Base-by-base conservation (phyloP, 768 basidiomycete genomes). In the Termitomyces bulborhizus region DNA sequence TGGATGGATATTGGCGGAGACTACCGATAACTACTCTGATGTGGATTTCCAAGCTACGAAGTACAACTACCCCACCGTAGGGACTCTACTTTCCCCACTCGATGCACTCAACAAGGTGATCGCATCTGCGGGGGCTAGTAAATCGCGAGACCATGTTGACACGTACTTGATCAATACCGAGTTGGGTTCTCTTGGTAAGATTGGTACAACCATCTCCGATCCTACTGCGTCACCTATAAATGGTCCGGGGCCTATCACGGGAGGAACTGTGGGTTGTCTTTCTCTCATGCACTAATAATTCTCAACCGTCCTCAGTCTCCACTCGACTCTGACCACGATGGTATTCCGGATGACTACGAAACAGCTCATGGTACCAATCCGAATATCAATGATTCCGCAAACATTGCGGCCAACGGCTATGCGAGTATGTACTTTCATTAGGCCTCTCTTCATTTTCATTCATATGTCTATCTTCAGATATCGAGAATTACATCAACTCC, bases 401-500 rank as follows among this genome's bases (percentile, higher is more conserved):
- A 59, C 12, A 67, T 68, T 32, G 68, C 70, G 13, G 66, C 67
- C 4, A 71, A 72, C 54, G 70, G 71, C 15, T 72, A 71, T 54
- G 69, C 69, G 3, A 69, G 70, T 71, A 57, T 50, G 70, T 67
- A 27, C 36, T 16, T 2, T 26, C 37, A 8, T 24, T 12, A 4
- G 11, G 7, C 9, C 9, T 11, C 13, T 27, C 32, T 39, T 18
- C 27, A 39, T 24, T 16, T 1, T 50, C 40, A 16, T n/a, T 39
- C 6, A 40, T n/a, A 42, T 55, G 12, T 54, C 37, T 24, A 24
- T 4, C 39, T 46, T n/a, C 40, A 71, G 70, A 71, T 48, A 71
- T 72, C 39, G 70, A 72, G 54, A 71, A 71, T 56, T 71, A 70
- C 46, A 62, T 68, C 56, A 72, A 72, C 52, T 71, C 70, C 7